Evolutionary conservation across 306 rosid species (phyloP).

Genomic region (Hylodesmum podocarpum): DNA sequence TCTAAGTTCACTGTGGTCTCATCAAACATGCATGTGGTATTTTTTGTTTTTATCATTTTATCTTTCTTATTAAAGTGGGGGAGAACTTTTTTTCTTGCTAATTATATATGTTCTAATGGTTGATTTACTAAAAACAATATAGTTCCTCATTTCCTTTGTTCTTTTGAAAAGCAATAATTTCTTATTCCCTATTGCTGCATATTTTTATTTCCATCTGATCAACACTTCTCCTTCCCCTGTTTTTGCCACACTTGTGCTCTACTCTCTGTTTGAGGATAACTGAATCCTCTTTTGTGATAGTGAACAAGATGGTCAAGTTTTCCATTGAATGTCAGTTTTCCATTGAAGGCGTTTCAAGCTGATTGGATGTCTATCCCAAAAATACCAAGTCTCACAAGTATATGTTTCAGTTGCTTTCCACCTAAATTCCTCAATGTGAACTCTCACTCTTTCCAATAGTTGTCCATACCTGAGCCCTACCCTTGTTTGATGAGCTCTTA

Average conservation of each 20-base stretch:
- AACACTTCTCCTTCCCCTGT: background rate
- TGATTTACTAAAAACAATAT: background rate
- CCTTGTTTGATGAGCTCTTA: background rate
- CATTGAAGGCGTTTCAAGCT: background rate
- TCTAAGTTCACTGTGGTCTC: background rate
- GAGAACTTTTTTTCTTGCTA: background rate
- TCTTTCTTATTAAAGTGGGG: background rate
- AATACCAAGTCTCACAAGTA: background rate
- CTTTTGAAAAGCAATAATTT: background rate
- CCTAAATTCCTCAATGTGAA: background rate
- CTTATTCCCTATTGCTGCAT: constrained; percentile 2
- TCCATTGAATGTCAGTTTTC: background rate
- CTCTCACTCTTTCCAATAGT: background rate
- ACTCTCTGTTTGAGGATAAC: background rate
- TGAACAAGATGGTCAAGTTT: background rate
- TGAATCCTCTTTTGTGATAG: background rate
- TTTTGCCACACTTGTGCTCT: background rate
- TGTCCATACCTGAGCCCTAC: background rate
- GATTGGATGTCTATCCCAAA: background rate
- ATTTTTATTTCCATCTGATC: background rate
- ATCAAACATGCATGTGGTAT: constrained; percentile 8
- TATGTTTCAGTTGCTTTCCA: background rate
- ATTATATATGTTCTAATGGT: background rate
- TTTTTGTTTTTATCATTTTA: background rate
- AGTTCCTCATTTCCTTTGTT: too few relatives aligned